Base-by-base conservation (phyloP, 805 yeast genomes). In the Priceomyces castillae region DNA sequence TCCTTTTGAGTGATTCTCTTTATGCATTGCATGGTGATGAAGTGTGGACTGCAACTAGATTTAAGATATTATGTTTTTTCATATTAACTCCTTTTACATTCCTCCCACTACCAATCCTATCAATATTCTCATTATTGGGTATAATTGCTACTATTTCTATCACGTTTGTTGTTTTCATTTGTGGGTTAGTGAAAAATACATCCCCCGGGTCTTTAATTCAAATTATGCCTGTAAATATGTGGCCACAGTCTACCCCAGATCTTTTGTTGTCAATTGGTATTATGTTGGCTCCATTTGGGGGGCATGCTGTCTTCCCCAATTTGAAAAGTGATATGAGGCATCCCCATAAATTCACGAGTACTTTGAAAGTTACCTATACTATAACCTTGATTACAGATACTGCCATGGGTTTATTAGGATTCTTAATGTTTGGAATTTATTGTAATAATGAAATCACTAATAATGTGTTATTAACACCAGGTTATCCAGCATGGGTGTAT, bases 1-100 rank as follows among this genome's bases (percentile, higher is more conserved):
- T 90, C 17, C 69, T 90, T 18, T 88, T 90, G 62, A 89, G 95
- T 16, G 97, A 90, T 63, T 86, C 96, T 1, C 72, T 90, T 42
- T 78, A 79, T 64, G 88, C 90, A 0, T 64, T 86, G 31, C 68
- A 73, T 30, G 71, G 70, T 1, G 71, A 63, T 46, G 69, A 48
- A 9, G 47, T 45, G 11, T 71, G 74, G 74, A 69, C 75, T 4
- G 61, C 55, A 40, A 57, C 67, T 9, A 69, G 73, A 30, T 85
- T 84, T 68, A 89, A 89, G 58, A 43, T 84, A 36, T 49, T 87
- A 37, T 84, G 86, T 14, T 85, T 84, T 54, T 65, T 84, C 35
- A 73, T 83, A 7, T 72, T 89, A 44, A 84, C 95, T 0, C 96
- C 96, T 3, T 85, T 89, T 41, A 83, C 92, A 7, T 82, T 86